Evolutionary conservation across 1,284 basidiomycete genomes (phyloP), one percentile per base, ranked within the genome.

Genomic region (Cryptococcus sp.): DNA sequence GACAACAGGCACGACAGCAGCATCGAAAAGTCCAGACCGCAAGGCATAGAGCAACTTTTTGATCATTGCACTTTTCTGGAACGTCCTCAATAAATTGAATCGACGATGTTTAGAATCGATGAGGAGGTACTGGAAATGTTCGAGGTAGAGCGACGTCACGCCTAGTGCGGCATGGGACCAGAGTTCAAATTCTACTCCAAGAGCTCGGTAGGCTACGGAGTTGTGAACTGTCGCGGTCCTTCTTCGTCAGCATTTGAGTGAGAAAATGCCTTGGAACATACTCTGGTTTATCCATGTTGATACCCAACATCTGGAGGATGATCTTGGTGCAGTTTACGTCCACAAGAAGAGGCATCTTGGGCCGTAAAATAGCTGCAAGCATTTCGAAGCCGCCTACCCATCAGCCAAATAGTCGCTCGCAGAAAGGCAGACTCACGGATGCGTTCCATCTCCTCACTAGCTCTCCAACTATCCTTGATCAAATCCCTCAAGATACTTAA

Each of bases 371-470:
- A 31, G 82, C 81, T 1, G 84, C 83, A 3, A 97, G 78, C 32
- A 92, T 84, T 52, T 96, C 91, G 64, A 93, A 97, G 11, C 90
- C 89, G 53, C 84, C 89, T 91, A 19, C 7, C 11, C 18, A 2
- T 7, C 19, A n/a, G 18, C 7, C 18, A 16, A 2, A 22, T 19
- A 9, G 18, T 1, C 7, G 37, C 9, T 16, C 18, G 3, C 24
- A 18, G 18, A 16, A 4, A n/a, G 10, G 13, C 18, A 40, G 9
- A 78, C 84, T 66, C 64, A 87, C 88, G 83, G 43, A 91, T 76
- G 32, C 84, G 78, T 66, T 93, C 90, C 85, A 91, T 90, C 64
- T 92, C 90, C 64, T 92, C 91, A 39, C 87, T 91, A 62, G 88
- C 90, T 63, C 88, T 83, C 93, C 93, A 97, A 63, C 84, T 88